A percentile compares a stretch with the other conserved stretches of the same genome.
These are phyloP conservation scores for Ulota crispa DNA, from an alignment of 225 moss, liverwort and hornwort species.

Conservation along the genomic window DNA sequence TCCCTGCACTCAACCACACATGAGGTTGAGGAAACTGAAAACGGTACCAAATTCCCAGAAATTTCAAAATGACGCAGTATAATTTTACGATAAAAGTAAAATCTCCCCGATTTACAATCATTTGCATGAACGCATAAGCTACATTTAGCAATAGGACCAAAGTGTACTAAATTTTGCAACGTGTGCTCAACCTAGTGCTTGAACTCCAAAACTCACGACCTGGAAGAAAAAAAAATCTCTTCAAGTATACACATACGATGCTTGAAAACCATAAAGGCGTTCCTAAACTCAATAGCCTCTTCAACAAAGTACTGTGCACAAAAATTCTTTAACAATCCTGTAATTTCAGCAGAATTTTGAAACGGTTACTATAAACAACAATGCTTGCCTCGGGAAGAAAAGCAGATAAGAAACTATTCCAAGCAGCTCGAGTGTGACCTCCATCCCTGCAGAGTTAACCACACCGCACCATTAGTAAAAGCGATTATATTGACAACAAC, in stretches of 20 bases:
- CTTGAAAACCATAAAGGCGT: not conserved
- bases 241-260: not conserved
- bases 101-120: not conserved
- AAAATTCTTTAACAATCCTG: not conserved
- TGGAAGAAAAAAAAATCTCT: not conserved
- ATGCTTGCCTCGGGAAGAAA: conserved; percentile 86
- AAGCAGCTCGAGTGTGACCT: conserved; percentile 56
- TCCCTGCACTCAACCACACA: conserved; percentile 63
- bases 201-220: not conserved
- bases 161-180: not conserved
- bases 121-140: not conserved
- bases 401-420: conserved; percentile 81
- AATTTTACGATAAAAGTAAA: not conserved
- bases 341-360: not conserved
- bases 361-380: not conserved
- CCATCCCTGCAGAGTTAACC: conserved; percentile 49
- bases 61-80: not conserved
- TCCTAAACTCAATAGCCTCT: conserved; percentile 1
- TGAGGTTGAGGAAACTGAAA: conserved; percentile 7
- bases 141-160: not conserved
- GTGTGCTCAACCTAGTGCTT: not conserved
- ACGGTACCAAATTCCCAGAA: not conserved
- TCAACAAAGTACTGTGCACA: not conserved
- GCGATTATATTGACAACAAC: not conserved
- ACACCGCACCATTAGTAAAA: not conserved